A percentile compares a stretch with the other conserved stretches of the same genome.
These are phyloP conservation scores for Orbilia quercus DNA, from an alignment of 2,329 filamentous ascomycete genomes.

Conservation along the genomic window DNA sequence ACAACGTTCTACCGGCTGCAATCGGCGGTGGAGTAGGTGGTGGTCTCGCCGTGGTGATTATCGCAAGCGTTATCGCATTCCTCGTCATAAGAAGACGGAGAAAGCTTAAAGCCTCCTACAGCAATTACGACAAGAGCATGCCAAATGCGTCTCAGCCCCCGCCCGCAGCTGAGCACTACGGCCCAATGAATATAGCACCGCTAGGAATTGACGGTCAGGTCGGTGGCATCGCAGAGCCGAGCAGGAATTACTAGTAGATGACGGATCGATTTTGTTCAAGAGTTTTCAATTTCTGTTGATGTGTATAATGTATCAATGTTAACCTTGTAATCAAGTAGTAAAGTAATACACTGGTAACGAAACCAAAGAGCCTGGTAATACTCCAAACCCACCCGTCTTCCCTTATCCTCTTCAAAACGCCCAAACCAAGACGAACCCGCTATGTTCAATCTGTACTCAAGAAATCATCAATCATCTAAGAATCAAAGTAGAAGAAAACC, in stretches of 20 bases:
- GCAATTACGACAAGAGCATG: no score
- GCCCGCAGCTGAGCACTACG: neutral
- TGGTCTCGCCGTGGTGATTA: neutral
- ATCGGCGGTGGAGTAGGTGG: slow-evolving; percentile 22
- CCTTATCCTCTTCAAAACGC: slow-evolving; percentile 1
- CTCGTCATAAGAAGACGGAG: slow-evolving; percentile 1
- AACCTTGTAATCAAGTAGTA: neutral
- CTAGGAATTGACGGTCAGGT: slow-evolving; percentile 7
- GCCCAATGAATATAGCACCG: neutral
- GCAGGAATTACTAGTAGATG: neutral
- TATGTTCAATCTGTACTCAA: neutral
- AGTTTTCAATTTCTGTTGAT: no score
- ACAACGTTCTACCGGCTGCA: slow-evolving; percentile 3
- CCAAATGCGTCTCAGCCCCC: neutral
- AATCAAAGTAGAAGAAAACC: neutral
- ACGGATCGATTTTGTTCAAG: no score
- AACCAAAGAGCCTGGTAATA: neutral
- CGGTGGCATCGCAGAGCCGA: slow-evolving; percentile 8
- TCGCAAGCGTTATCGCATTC: neutral
- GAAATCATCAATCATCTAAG: neutral
- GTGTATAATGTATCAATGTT: no score
- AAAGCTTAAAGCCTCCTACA: no score
- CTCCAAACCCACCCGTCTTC: neutral
- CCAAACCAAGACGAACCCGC: neutral
- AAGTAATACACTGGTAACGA: neutral